phyloP scores from a whole-genome alignment of 176 grass and related monocot genomes.

The Phragmites australis region DNA sequence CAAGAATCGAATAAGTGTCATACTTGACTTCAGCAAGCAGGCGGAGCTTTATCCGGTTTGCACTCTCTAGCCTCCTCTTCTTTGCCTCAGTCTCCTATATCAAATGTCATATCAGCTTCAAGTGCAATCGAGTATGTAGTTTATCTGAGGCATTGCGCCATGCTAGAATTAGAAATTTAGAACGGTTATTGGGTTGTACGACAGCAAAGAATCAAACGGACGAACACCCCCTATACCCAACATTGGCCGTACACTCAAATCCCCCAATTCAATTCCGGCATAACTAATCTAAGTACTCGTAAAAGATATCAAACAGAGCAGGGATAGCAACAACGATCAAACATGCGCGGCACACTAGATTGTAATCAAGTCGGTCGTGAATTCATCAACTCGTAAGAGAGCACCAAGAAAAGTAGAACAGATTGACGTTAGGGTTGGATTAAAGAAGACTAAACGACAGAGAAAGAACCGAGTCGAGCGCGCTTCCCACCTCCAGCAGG shows the following conservation, averaged over 20 bases:
- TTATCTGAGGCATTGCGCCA: background rate
- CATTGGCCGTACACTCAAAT: background rate
- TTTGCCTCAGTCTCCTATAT: constrained; percentile 69
- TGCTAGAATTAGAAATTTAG: background rate
- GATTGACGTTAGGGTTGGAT: background rate
- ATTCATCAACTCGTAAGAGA: background rate
- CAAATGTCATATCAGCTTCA: background rate
- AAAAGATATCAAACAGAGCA: background rate
- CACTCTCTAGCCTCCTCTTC: constrained; percentile 46
- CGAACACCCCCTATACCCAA: background rate
- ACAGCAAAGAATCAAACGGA: background rate
- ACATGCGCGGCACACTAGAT: background rate
- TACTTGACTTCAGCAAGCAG: constrained; percentile 76
- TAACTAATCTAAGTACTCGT: background rate
- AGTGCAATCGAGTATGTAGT: background rate
- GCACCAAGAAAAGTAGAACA: background rate
- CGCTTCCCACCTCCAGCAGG: constrained; percentile 42
- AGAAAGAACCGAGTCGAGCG: background rate
- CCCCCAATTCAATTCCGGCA: background rate
- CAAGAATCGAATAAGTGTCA: background rate
- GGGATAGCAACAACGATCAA: background rate
- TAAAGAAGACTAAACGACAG: background rate
- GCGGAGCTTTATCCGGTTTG: constrained; percentile 45
- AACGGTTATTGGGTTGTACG: background rate
- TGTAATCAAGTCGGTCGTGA: background rate